These are phyloP conservation scores for Ophiobolus disseminans DNA, from an alignment of 2,329 filamentous ascomycete species.

Conservation along the genomic window DNA sequence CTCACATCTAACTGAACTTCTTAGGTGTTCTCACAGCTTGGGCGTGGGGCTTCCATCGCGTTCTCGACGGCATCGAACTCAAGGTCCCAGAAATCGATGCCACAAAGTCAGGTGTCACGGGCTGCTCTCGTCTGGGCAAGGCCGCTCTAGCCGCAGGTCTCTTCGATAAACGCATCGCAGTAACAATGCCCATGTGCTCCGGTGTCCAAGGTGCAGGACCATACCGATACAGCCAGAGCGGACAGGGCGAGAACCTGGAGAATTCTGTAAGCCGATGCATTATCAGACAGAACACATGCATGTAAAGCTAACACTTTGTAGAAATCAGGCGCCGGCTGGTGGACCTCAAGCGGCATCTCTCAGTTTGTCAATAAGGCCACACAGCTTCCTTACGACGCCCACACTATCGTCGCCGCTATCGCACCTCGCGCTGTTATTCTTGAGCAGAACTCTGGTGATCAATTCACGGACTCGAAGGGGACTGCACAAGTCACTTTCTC, in stretches of 20 bases:
- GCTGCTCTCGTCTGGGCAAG: constrained; percentile 47
- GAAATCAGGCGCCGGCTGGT: constrained; percentile 47
- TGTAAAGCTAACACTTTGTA: constrained; percentile 8
- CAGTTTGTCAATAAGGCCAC: constrained; percentile 42
- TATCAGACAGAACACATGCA: no score
- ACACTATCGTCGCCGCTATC: constrained; percentile 47
- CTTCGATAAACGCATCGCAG: constrained; percentile 46
- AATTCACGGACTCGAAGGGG: constrained; percentile 59
- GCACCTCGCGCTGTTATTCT: constrained; percentile 45
- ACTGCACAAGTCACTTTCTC: constrained; percentile 50
- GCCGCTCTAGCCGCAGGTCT: constrained; percentile 45
- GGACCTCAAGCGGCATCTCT: constrained; percentile 43
- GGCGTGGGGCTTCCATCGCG: constrained; percentile 50
- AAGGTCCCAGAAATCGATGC: constrained; percentile 49
- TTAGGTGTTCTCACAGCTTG: constrained; percentile 46
- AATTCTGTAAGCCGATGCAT: constrained; percentile 31
- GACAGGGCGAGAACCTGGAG: constrained; percentile 53
- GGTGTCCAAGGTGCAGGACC: constrained; percentile 47
- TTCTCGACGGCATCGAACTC: constrained; percentile 44
- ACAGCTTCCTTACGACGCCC: constrained; percentile 44
- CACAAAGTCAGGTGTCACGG: constrained; percentile 44
- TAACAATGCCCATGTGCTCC: constrained; percentile 48
- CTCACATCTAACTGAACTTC: neutral
- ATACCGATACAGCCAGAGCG: constrained; percentile 53
- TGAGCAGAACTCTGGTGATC: constrained; percentile 49